Evolutionary conservation across 257 asterid species (phyloP).

Genomic region (Eucommia ulmoides): DNA sequence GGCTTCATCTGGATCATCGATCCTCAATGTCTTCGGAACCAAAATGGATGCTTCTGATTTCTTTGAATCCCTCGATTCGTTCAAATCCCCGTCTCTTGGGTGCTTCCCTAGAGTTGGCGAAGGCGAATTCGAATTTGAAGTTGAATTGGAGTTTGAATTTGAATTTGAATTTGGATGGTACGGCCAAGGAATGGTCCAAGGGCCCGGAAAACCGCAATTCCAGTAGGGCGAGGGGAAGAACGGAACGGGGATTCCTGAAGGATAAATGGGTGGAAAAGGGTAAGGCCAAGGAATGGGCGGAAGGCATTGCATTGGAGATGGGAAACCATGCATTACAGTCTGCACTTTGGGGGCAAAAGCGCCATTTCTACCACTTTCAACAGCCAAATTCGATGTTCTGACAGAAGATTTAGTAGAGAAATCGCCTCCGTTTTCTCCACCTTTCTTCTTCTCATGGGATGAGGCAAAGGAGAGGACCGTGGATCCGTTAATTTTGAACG

Average conservation of each 20-base stretch:
- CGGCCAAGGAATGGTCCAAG: conserved; percentile 54
- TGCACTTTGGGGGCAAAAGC: conserved; percentile 27
- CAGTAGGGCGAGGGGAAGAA: conserved; percentile 56
- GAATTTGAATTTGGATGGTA: conserved; percentile 21
- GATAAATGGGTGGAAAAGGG: conserved; percentile 41
- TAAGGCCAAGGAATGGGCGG: conserved; percentile 59
- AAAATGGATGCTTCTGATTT: conserved; percentile 28
- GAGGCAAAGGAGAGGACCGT: conserved; percentile 60
- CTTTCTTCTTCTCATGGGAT: conserved; percentile 29
- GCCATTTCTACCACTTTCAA: conserved; percentile 16
- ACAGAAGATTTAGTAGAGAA: conserved; percentile 29
- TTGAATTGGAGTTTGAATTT: conserved; percentile 18
- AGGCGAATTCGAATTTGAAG: conserved; percentile 15
- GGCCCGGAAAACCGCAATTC: conserved; percentile 43
- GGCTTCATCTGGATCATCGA: conserved; percentile 78
- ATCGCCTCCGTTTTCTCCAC: conserved; percentile 30
- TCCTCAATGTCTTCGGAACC: conserved; percentile 67
- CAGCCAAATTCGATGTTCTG: conserved; percentile 18
- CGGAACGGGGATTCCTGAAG: conserved; percentile 44
- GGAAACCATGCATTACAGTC: conserved; percentile 28
- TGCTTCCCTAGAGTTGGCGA: conserved; percentile 63
- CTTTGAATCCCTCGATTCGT: conserved; percentile 18
- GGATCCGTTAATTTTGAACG: conserved; percentile 38
- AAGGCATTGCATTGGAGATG: conserved; percentile 43
- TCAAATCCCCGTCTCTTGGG: conserved; percentile 48